A percentile compares a stretch with the other conserved stretches of the same genome.
phyloP scores from a whole-genome alignment of 805 yeast species.

The Candida hispaniensis region DNA sequence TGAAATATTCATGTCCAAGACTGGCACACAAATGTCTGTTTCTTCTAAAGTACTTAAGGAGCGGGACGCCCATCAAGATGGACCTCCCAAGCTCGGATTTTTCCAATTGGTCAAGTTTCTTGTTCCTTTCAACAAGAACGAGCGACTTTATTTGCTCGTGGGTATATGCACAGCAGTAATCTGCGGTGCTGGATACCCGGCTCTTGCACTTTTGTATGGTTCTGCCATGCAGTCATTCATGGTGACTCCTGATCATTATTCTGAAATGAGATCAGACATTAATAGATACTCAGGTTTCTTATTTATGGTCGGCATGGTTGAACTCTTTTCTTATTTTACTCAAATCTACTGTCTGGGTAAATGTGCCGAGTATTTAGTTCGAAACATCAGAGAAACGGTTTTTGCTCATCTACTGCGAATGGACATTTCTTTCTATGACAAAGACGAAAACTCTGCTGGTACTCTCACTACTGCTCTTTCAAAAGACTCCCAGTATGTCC shows the following conservation, averaged over 20 bases:
- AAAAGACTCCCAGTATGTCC: constrained; percentile 33
- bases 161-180: constrained; percentile 26
- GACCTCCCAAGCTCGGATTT: constrained; percentile 5
- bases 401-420: constrained; percentile 30
- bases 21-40: no score
- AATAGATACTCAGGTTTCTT: constrained; percentile 29
- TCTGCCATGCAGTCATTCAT: constrained; percentile 29
- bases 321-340: constrained; percentile 22
- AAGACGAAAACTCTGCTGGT: constrained; percentile 32
- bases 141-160: constrained; percentile 21
- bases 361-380: constrained; percentile 29
- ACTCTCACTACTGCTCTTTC: constrained; percentile 31
- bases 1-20: no score
- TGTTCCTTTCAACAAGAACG: constrained; percentile 23
- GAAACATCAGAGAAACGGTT: constrained; percentile 27
- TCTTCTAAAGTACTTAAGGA: no score
- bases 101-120: constrained; percentile 19
- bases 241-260: constrained; percentile 26
- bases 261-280: constrained; percentile 29
- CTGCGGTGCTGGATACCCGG: constrained; percentile 32
- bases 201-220: constrained; percentile 32
- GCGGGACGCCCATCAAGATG: no score
- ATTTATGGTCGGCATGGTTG: constrained; percentile 29
- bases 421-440: constrained; percentile 32
- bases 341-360: constrained; percentile 23